phyloP scores from a whole-genome alignment of 768 basidiomycete genomes.

The Tricholoma terreum region DNA sequence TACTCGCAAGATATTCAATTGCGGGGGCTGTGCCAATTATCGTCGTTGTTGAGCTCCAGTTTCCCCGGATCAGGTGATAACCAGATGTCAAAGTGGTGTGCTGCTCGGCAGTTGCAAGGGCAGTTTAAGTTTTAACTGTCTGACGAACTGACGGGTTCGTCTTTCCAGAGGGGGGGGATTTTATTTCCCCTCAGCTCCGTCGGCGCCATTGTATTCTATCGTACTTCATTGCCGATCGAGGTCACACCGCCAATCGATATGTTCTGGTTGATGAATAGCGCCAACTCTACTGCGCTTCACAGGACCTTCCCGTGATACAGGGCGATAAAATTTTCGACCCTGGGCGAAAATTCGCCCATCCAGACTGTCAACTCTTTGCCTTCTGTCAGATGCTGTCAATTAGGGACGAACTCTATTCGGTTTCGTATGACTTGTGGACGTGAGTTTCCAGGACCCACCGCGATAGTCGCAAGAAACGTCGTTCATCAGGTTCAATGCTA shows the following conservation, averaged over 20 bases:
- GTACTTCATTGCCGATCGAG: neutral
- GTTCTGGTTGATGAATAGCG: too few species aligned
- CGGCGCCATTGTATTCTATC: neutral
- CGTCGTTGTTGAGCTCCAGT: too few species aligned
- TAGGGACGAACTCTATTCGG: neutral
- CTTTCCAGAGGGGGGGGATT: neutral
- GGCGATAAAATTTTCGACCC: neutral
- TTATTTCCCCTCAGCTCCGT: neutral
- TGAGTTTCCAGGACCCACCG: neutral
- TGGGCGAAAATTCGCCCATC: neutral
- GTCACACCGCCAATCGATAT: neutral
- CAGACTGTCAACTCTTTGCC: too few species aligned
- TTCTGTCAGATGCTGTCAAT: neutral
- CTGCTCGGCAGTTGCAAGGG: neutral
- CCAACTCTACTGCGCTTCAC: neutral
- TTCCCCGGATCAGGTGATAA: too few species aligned
- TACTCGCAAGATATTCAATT: neutral
- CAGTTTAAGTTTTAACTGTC: neutral
- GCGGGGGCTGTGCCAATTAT: neutral
- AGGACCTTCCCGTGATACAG: neutral
- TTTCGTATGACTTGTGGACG: neutral
- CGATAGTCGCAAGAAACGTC: neutral
- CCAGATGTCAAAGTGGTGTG: neutral
- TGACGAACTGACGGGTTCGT: neutral
- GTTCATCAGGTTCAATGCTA: neutral